A percentile compares a stretch with the other conserved stretches of the same genome.
Conservation (phyloP, 306 rosid species). For the Begonia masoniana region DNA sequence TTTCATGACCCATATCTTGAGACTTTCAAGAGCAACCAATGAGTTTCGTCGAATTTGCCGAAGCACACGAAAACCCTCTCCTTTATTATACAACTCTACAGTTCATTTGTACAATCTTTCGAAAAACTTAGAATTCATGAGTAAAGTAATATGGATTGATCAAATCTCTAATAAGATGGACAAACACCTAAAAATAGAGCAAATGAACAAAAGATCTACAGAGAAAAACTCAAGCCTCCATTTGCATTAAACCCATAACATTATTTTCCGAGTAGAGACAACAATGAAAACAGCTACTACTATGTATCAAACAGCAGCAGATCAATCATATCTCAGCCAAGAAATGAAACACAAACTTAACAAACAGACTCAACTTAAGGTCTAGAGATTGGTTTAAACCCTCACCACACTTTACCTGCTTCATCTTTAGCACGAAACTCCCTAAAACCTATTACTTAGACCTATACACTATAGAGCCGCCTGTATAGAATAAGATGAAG, state of each 20-base stretch:
- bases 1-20: no score
- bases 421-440: slow-evolving; percentile 26
- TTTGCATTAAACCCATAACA: slow-evolving; percentile 14
- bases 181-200: background rate
- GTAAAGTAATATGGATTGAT: no score
- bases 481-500: slow-evolving; percentile 29
- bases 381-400: slow-evolving; percentile 9
- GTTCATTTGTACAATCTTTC: no score
- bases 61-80: no score
- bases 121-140: no score
- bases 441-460: slow-evolving; percentile 47
- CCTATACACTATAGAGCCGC: slow-evolving; percentile 41
- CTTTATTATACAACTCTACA: no score
- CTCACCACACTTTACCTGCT: slow-evolving; percentile 18
- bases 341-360: slow-evolving; percentile 22
- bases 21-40: no score
- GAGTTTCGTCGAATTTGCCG: no score
- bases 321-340: slow-evolving; percentile 23
- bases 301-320: slow-evolving; percentile 10
- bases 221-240: slow-evolving; percentile 7
- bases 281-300: slow-evolving; percentile 9
- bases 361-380: slow-evolving; percentile 12
- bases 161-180: no score
- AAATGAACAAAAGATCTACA: background rate
- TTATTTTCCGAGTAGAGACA: slow-evolving; percentile 17